Evolutionary conservation across 106 monocot species (phyloP).

Genomic region (Posidonia australis): DNA sequence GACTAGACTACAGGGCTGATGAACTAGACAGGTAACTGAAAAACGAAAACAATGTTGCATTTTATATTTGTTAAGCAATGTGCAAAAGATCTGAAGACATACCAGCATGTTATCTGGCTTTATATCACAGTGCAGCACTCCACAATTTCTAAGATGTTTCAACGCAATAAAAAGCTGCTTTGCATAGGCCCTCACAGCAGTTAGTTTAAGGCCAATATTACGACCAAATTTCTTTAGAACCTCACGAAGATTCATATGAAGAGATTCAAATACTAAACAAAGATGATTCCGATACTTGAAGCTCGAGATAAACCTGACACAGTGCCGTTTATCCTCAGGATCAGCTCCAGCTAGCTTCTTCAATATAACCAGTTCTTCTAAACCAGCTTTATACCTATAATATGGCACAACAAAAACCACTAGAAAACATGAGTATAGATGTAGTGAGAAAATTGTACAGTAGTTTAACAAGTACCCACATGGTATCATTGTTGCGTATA

Average conservation of each 20-base stretch:
- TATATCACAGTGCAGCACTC: slow-evolving; percentile 93
- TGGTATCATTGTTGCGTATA: slow-evolving; percentile 95
- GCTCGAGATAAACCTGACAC: slow-evolving; percentile 97
- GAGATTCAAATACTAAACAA: slow-evolving; percentile 99
- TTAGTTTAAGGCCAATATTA: slow-evolving; percentile 97
- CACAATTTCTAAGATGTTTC: slow-evolving; percentile 96
- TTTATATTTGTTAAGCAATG: background rate
- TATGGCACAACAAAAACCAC: slow-evolving; percentile 1
- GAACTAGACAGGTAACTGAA: background rate
- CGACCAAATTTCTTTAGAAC: slow-evolving; percentile 99
- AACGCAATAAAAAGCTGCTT: slow-evolving; percentile 98
- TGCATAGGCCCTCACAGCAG: slow-evolving; percentile 98
- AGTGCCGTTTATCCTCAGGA: slow-evolving; percentile 88
- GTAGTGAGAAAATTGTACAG: background rate
- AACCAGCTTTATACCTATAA: slow-evolving; percentile 82
- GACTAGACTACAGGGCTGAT: background rate
- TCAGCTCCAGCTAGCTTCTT: slow-evolving; percentile 80
- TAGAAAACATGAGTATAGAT: background rate
- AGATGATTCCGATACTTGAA: slow-evolving; percentile 99
- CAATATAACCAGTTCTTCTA: slow-evolving; percentile 73
- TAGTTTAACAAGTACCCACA: slow-evolving; percentile 34
- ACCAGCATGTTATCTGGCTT: slow-evolving; percentile 99
- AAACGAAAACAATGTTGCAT: background rate
- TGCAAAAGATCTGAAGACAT: slow-evolving; percentile 5
- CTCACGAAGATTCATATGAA: slow-evolving; percentile 99